Evolutionary conservation across 139 green algal species (phyloP), one percentile per base, ranked within the genome.

Genomic region (Chlamydomonas sp.): DNA sequence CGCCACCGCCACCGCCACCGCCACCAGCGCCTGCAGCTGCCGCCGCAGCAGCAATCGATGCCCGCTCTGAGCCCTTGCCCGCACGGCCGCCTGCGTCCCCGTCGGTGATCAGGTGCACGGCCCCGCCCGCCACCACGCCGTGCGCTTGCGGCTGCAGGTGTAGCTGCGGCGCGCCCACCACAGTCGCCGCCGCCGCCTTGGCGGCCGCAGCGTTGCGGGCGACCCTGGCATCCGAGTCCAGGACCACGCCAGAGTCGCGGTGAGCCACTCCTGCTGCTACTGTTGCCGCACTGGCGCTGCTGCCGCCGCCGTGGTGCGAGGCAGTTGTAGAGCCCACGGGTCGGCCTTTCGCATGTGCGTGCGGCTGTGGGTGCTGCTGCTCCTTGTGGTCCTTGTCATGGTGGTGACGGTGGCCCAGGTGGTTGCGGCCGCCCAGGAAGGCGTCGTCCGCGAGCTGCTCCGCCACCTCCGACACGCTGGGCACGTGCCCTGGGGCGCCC

Each of bases 1-100:
- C 2, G 92, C 91, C 80, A 92, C 92, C 62, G 83, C 60, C 16
- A 80, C 78, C 10, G 94, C 6, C 0, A 64, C 5, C n/a, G 83
- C 58, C 8, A 92, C 93, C n/a, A 88, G 57, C 1, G 77, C 76
- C 77, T 68, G n/a, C 63, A 64, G 90, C 84, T 8, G 67, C n/a
- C 31, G 31, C n/a, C 72, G 63, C 31, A 69, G 80, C 16, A 78
- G 78, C 16, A 81, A 17, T 1, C 20, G 31, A 8, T 17, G n/a
- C 77, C 83, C n/a, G 49, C 18, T 9, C 62, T 59, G 14, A 3
- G 31, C 49, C n/a, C n/a, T 60, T 61, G 18, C 5, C 69, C 4
- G 58, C 79, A 5, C 17, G 16, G 60, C 49, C 57, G 74, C 8
- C 18, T 64, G 17, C 72, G 20, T 31, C 9, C 20, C 2, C 20